A percentile compares a stretch with the other conserved stretches of the same genome.
These are phyloP conservation scores for Amanita subjunquillea DNA, from an alignment of 768 basidiomycete species.

Conservation along the genomic window DNA sequence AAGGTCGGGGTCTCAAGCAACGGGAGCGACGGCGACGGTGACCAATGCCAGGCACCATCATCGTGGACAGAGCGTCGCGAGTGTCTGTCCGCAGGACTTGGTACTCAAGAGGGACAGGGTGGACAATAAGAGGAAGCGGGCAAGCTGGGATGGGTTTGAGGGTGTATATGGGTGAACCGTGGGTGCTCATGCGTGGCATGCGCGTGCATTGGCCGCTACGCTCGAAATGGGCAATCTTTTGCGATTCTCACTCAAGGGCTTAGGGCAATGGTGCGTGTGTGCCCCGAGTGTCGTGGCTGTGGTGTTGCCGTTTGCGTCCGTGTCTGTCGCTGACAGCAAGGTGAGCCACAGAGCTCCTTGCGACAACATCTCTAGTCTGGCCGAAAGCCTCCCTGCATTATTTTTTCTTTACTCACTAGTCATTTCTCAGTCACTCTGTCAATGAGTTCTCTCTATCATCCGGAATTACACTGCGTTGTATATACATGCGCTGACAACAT, in stretches of 20 bases:
- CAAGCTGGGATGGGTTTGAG: conserved; percentile 27
- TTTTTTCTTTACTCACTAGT: neutral
- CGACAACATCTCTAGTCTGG: neutral
- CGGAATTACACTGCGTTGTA: too few species aligned
- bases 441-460: too few species aligned
- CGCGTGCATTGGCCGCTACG: neutral
- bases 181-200: conserved; percentile 1
- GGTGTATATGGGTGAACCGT: conserved; percentile 5
- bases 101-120: conserved; percentile 14
- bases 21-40: neutral
- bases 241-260: conserved; percentile 1
- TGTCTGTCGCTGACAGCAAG: neutral
- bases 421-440: too few species aligned
- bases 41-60: conserved; percentile 16
- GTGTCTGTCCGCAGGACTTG: conserved; percentile 27
- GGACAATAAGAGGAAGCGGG: conserved; percentile 28
- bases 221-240: neutral
- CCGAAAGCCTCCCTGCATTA: neutral
- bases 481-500: too few species aligned
- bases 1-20: neutral
- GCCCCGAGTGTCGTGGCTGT: neutral
- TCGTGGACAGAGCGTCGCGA: conserved; percentile 24
- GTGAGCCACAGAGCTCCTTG: neutral
- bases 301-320: neutral
- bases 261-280: neutral